These are phyloP conservation scores for Mycena indigotica DNA, from an alignment of 768 basidiomycete species.

Conservation along the genomic window DNA sequence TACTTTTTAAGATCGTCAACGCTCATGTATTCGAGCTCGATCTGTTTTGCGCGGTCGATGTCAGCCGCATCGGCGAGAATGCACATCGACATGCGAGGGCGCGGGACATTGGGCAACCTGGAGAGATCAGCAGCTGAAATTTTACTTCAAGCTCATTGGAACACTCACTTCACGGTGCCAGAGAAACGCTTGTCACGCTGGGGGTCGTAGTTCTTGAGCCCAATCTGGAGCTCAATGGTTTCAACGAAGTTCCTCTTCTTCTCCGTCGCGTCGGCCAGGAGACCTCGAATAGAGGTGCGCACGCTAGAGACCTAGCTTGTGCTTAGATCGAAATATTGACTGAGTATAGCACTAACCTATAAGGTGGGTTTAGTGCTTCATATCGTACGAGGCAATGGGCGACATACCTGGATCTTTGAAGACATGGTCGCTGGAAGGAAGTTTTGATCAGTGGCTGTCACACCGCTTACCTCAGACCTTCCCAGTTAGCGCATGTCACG, in stretches of 20 bases:
- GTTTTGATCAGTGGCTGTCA: background rate
- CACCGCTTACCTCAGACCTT: background rate
- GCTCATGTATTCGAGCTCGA: constrained; percentile 98
- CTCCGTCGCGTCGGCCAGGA: constrained; percentile 81
- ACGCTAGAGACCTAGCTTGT: constrained; percentile 98
- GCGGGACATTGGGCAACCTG: constrained; percentile 94
- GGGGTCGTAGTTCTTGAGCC: constrained; percentile 98
- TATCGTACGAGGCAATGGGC: background rate
- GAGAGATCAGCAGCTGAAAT: constrained; percentile 1
- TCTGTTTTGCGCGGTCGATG: constrained; percentile 98
- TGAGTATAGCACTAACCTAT: background rate
- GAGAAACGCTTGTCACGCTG: constrained; percentile 99
- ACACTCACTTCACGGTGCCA: constrained; percentile 87
- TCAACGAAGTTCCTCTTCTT: constrained; percentile 94
- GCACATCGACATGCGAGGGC: constrained; percentile 99
- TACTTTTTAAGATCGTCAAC: constrained; percentile 99
- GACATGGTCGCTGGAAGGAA: background rate
- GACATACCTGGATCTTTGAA: background rate
- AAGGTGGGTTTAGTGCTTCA: background rate
- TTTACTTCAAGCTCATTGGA: background rate
- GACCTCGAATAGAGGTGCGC: constrained; percentile 95
- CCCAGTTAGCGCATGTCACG: no score
- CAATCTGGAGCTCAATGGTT: constrained; percentile 95
- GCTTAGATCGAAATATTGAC: no score
- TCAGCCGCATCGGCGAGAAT: constrained; percentile 99